A percentile compares a stretch with the other conserved stretches of the same genome.
These are phyloP conservation scores for Chrysosporium queenslandicum DNA, from an alignment of 2,329 filamentous ascomycete species.

Conservation along the genomic window DNA sequence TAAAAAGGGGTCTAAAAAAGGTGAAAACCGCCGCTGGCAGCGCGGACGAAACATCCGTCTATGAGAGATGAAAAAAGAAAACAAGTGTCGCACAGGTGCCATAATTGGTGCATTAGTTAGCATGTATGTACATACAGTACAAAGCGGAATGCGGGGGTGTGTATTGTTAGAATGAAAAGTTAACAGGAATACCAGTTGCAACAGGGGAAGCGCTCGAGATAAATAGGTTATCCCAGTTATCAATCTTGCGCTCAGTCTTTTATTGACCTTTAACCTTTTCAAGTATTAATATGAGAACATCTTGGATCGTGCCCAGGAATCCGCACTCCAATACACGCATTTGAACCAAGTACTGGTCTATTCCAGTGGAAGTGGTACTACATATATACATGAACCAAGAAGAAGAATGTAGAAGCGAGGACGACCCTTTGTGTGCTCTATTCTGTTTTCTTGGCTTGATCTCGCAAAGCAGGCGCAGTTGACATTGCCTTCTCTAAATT, in stretches of 20 bases:
- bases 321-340: too few relatives aligned
- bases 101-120: background rate
- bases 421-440: too few relatives aligned
- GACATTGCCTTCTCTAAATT: constrained; percentile 54
- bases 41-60: background rate
- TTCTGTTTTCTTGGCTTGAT: constrained; percentile 2
- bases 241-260: background rate
- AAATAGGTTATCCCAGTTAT: background rate
- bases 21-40: background rate
- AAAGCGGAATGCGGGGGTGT: background rate
- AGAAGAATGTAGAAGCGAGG: too few relatives aligned
- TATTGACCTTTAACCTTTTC: too few relatives aligned
- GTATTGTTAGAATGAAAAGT: constrained; percentile 1
- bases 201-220: background rate
- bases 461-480: constrained; percentile 15
- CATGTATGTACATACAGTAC: background rate
- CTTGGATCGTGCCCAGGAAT: too few relatives aligned
- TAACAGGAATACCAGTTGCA: background rate
- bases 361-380: too few relatives aligned
- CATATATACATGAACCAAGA: too few relatives aligned
- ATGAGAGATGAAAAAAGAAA: background rate
- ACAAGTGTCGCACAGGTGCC: background rate
- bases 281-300: too few relatives aligned
- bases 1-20: background rate
- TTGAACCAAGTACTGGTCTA: too few relatives aligned